phyloP scores from a whole-genome alignment of 2,329 filamentous ascomycete genomes.

The Penicillium sp. region DNA sequence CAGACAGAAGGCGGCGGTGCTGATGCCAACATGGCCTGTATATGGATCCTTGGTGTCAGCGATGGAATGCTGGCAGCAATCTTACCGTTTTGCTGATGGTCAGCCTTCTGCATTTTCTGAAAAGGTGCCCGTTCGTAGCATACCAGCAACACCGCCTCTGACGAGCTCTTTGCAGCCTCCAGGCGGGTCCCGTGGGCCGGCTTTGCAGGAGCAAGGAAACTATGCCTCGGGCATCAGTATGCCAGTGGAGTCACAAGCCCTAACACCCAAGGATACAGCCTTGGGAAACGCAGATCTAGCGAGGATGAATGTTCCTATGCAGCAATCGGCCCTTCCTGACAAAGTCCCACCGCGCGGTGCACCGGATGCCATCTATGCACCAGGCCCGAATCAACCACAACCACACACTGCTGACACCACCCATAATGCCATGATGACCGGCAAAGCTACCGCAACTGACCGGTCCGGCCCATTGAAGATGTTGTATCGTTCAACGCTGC shows the following conservation, averaged over 20 bases:
- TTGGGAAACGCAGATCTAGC: conserved; percentile 28
- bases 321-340: conserved; percentile 16
- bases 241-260: conserved; percentile 29
- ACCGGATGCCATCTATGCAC: conserved; percentile 18
- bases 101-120: conserved; percentile 5
- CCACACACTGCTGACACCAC: conserved; percentile 33
- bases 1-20: conserved; percentile 24
- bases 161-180: conserved; percentile 10
- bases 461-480: conserved; percentile 11
- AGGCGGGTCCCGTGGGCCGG: conserved; percentile 5
- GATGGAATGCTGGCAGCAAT: conserved; percentile 28
- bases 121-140: neutral
- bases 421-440: conserved; percentile 22
- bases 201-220: conserved; percentile 16
- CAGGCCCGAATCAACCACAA: conserved; percentile 20
- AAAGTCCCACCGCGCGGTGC: conserved; percentile 20
- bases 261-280: conserved; percentile 30
- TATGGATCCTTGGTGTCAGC: conserved; percentile 29
- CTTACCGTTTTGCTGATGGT: conserved; percentile 13
- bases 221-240: conserved; percentile 32
- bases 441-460: conserved; percentile 12
- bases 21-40: conserved; percentile 32
- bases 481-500: conserved; percentile 5
- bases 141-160: conserved; percentile 3
- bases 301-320: conserved; percentile 22